These are phyloP conservation scores for Xylaria telfairii DNA, from an alignment of 495 filamentous ascomycete species.

Conservation along the genomic window DNA sequence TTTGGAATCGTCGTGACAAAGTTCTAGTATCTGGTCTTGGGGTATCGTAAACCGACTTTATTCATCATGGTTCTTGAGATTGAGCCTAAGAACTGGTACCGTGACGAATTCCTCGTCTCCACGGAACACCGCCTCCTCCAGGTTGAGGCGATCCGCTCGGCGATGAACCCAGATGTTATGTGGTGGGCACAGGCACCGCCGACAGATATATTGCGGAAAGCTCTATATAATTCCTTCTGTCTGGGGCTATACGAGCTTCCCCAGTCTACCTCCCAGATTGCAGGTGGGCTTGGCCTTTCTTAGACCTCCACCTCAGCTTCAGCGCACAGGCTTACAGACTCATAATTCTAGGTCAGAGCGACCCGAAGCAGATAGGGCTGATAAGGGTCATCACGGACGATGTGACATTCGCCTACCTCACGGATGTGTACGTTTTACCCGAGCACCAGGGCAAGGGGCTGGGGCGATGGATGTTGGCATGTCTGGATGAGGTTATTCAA, in stretches of 20 bases:
- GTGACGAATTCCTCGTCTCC: slow-evolving; percentile 53
- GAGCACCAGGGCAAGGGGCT: slow-evolving; percentile 66
- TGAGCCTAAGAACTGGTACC: slow-evolving; percentile 37
- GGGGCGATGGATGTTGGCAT: slow-evolving; percentile 66
- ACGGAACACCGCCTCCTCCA: slow-evolving; percentile 58
- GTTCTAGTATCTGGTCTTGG: not conserved
- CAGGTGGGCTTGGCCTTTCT: slow-evolving; percentile 30
- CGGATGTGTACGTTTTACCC: slow-evolving; percentile 68
- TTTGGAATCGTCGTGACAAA: not conserved
- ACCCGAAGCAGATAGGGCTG: slow-evolving; percentile 55
- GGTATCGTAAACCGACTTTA: not conserved
- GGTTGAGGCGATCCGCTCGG: slow-evolving; percentile 54
- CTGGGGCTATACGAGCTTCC: slow-evolving; percentile 58
- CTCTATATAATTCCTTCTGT: slow-evolving; percentile 59
- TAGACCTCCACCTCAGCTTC: not conserved
- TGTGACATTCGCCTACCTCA: slow-evolving; percentile 70
- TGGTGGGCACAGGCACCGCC: slow-evolving; percentile 60
- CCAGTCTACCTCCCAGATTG: slow-evolving; percentile 36
- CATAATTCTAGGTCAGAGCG: slow-evolving; percentile 24
- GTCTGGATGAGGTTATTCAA: slow-evolving; percentile 60
- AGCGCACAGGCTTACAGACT: slow-evolving; percentile 7
- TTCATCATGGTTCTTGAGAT: slow-evolving; percentile 35
- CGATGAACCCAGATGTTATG: slow-evolving; percentile 56
- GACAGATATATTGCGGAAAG: slow-evolving; percentile 47
- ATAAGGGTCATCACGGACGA: slow-evolving; percentile 69